phyloP scores from a whole-genome alignment of 2,329 filamentous ascomycete genomes.

The Nemania serpens region DNA sequence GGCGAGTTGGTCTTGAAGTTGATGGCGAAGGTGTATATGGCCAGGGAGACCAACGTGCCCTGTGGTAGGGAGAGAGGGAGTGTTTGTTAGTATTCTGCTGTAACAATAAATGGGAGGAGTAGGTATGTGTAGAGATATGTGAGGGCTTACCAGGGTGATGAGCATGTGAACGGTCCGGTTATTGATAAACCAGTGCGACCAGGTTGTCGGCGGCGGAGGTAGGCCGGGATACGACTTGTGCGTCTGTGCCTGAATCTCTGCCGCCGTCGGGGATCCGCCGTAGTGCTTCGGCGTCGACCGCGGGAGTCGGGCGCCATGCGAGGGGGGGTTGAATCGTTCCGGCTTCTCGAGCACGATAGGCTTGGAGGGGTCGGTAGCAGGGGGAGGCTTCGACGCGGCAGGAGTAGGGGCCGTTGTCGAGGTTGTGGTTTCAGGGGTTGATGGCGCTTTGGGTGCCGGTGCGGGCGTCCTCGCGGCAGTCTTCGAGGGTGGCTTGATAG shows the following conservation, averaged over 20 bases:
- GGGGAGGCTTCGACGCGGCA: constrained; percentile 17
- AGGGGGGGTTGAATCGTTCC: constrained; percentile 87
- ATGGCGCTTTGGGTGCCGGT: not conserved
- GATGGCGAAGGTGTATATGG: constrained; percentile 72
- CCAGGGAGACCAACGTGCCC: constrained; percentile 71
- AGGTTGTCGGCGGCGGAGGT: constrained; percentile 82
- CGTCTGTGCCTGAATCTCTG: constrained; percentile 69
- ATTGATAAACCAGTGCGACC: constrained; percentile 83
- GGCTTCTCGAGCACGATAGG: constrained; percentile 82
- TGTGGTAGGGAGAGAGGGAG: constrained; percentile 35
- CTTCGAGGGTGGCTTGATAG: constrained; percentile 31
- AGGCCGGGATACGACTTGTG: constrained; percentile 82
- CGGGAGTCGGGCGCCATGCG: constrained; percentile 75
- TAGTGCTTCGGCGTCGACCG: constrained; percentile 66
- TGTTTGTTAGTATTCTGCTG: constrained; percentile 6
- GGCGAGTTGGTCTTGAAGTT: constrained; percentile 82
- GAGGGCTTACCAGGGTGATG: constrained; percentile 74
- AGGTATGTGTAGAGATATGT: not conserved
- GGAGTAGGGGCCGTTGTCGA: not conserved
- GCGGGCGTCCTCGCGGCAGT: not conserved
- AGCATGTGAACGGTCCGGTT: constrained; percentile 76
- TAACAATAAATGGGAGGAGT: not conserved
- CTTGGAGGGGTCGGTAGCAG: constrained; percentile 49
- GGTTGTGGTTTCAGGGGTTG: not conserved
- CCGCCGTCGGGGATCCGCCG: constrained; percentile 69